Conservation (phyloP, 1,284 basidiomycete genomes). For the Phylloporus sp. region DNA sequence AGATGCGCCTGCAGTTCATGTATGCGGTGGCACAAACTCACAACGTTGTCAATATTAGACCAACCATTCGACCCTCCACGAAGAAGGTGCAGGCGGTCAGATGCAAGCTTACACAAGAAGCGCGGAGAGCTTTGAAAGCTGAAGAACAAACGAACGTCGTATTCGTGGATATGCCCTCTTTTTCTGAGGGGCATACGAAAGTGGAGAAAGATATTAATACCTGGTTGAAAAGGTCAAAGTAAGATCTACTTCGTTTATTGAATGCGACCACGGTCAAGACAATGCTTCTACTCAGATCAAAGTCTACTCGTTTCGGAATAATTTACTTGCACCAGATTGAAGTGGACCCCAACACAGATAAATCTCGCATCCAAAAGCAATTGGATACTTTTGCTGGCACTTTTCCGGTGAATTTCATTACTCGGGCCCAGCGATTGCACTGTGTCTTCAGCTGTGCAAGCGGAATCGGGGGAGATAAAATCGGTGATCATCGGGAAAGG, state of each 20-base stretch:
- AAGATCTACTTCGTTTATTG: not conserved
- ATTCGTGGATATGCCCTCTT: conserved; percentile 34
- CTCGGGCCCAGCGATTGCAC: conserved; percentile 9
- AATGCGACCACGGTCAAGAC: not conserved
- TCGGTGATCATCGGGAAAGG: rapidly evolving
- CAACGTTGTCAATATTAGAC: not conserved
- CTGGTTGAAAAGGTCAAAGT: conserved; percentile 26
- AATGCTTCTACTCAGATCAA: not conserved
- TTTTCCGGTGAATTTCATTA: conserved; percentile 13
- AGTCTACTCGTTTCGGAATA: conserved; percentile 20
- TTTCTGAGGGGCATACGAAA: not conserved
- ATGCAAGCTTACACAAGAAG: conserved; percentile 20
- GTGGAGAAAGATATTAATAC: not conserved
- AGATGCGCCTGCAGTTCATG: conserved; percentile 20
- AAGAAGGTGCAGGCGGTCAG: conserved; percentile 11
- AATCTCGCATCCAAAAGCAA: conserved; percentile 12
- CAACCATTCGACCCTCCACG: conserved; percentile 12
- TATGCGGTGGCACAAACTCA: conserved; percentile 3
- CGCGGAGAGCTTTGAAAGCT: not conserved
- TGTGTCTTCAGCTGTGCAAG: conserved; percentile 20
- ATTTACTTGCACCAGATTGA: conserved; percentile 29
- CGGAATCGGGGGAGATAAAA: rapidly evolving
- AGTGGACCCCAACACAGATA: not conserved
- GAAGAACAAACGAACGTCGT: conserved; percentile 20
- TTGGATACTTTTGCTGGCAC: conserved; percentile 18